Conservation (phyloP, 805 yeast species). For the Yamadazyma kitorensis region DNA sequence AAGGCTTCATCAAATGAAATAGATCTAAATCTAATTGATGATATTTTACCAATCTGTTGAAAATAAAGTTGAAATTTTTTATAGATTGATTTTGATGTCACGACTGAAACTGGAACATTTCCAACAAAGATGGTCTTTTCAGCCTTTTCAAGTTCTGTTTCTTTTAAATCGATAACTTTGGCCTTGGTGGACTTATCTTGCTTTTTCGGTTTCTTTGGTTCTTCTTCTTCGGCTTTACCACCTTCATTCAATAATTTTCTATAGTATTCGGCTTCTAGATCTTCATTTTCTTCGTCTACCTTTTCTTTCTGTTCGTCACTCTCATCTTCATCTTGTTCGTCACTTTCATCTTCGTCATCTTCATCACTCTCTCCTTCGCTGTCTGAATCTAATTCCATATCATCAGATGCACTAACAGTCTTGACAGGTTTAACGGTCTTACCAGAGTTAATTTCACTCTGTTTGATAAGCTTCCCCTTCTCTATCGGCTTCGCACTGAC, state of each 20-base stretch:
- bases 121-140: slow-evolving; percentile 87
- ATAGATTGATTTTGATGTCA: slow-evolving; percentile 58
- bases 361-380: slow-evolving; percentile 19
- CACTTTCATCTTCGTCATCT: slow-evolving; percentile 25
- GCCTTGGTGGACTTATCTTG: slow-evolving; percentile 30
- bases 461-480: slow-evolving; percentile 25
- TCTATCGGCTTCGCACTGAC: slow-evolving; percentile 42
- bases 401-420: slow-evolving; percentile 19
- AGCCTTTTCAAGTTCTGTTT: slow-evolving; percentile 75
- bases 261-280: slow-evolving; percentile 13
- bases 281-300: slow-evolving; percentile 10
- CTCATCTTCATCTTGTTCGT: slow-evolving; percentile 20
- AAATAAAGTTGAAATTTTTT: slow-evolving; percentile 69
- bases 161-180: slow-evolving; percentile 56
- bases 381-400: slow-evolving; percentile 7
- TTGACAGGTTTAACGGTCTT: slow-evolving; percentile 21
- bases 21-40: slow-evolving; percentile 86
- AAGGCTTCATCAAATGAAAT: slow-evolving; percentile 83
- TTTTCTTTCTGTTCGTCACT: slow-evolving; percentile 42
- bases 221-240: slow-evolving; percentile 14
- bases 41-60: slow-evolving; percentile 49
- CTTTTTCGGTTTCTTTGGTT: slow-evolving; percentile 10
- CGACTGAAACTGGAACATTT: slow-evolving; percentile 65
- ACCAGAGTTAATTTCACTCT: no score
- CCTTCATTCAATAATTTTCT: slow-evolving; percentile 14